Percentiles rank a stretch among this genome's conserved stretches.
Evolutionary conservation across 2,329 filamentous ascomycete genomes (phyloP).

Genomic region (Apiospora kogelbergensis): DNA sequence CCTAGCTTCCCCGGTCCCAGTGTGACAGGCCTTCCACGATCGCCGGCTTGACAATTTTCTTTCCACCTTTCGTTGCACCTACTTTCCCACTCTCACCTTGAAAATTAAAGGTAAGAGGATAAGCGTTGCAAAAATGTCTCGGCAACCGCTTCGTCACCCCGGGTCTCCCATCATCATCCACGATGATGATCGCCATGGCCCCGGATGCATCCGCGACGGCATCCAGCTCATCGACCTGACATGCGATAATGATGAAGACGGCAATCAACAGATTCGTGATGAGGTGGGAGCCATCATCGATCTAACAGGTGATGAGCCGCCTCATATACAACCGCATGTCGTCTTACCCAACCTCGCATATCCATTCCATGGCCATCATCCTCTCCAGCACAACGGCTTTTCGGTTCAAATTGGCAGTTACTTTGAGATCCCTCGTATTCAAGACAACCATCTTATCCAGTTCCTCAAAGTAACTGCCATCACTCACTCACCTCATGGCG

Average conservation of each 20-base stretch:
- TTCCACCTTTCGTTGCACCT: neutral
- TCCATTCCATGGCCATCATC: neutral
- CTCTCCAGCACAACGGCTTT: neutral
- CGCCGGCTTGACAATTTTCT: too few species aligned
- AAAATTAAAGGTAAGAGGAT: too few species aligned
- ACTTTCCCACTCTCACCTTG: too few species aligned
- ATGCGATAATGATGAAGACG: too few species aligned
- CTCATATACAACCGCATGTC: neutral
- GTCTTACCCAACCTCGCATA: too few species aligned
- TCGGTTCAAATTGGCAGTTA: neutral
- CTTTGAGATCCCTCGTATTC: neutral
- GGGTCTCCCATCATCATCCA: too few species aligned
- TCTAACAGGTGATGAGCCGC: neutral
- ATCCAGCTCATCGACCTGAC: too few species aligned
- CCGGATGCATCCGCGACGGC: too few species aligned
- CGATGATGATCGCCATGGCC: neutral
- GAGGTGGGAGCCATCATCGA: neutral
- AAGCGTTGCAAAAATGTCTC: too few species aligned
- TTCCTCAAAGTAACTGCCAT: neutral
- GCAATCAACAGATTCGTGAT: neutral
- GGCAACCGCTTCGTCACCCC: too few species aligned
- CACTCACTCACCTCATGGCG: neutral
- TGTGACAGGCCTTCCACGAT: too few species aligned
- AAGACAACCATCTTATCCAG: neutral
- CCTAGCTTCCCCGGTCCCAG: too few species aligned